A percentile compares a stretch with the other conserved stretches of the same genome.
Conservation (phyloP, 2,329 filamentous ascomycete species). For the Epichloe coenophiala region DNA sequence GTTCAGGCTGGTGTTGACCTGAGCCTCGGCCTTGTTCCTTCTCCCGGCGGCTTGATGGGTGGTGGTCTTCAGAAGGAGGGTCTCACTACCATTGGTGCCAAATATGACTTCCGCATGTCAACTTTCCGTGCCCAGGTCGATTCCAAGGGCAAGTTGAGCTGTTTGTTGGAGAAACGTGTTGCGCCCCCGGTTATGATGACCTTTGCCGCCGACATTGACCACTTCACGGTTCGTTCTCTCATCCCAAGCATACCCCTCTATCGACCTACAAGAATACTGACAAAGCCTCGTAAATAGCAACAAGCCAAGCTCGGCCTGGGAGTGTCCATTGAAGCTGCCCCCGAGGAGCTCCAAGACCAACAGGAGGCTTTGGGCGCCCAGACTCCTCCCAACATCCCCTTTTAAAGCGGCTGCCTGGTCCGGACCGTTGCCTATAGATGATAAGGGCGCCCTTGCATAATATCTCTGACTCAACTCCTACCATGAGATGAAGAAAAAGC, state of each 20-base stretch:
- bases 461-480: constrained; percentile 9
- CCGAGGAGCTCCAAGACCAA: constrained; percentile 78
- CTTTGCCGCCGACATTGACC: constrained; percentile 93
- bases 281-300: constrained; percentile 44
- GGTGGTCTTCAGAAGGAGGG: constrained; percentile 70
- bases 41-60: constrained; percentile 59
- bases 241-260: background rate
- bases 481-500: constrained; percentile 10
- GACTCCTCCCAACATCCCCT: constrained; percentile 45
- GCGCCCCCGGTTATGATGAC: constrained; percentile 89
- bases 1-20: constrained; percentile 93
- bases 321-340: constrained; percentile 77
- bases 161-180: constrained; percentile 88
- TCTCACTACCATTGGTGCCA: constrained; percentile 79
- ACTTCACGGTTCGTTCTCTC: constrained; percentile 62
- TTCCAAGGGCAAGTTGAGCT: constrained; percentile 85
- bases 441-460: constrained; percentile 9
- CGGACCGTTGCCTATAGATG: constrained; percentile 1
- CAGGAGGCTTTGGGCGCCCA: constrained; percentile 49
- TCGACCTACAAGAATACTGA: constrained; percentile 8
- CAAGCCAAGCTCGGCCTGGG: constrained; percentile 88
- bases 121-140: constrained; percentile 95
- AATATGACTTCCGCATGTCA: constrained; percentile 95
- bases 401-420: constrained; percentile 30
- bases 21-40: constrained; percentile 68